Conservation (phyloP, 768 basidiomycete species). For the Hydnomerulius pinastri region DNA sequence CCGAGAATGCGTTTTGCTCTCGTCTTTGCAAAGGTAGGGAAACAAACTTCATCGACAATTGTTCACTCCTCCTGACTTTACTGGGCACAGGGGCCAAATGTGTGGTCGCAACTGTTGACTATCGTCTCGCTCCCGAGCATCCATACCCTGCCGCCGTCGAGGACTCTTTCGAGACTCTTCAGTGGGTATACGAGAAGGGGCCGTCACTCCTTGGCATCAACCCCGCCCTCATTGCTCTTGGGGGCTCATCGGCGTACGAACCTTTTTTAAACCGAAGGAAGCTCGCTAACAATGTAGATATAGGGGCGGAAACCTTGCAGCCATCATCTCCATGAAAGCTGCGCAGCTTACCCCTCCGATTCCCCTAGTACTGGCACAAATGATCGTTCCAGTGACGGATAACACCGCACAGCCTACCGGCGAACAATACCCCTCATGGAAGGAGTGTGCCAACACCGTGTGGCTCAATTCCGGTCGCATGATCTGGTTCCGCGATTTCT, state of each 20-base stretch:
- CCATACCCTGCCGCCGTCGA: constrained; percentile 37
- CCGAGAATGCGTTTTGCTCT: constrained; percentile 59
- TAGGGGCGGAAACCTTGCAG: constrained; percentile 74
- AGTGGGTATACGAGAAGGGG: constrained; percentile 42
- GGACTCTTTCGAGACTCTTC: constrained; percentile 38
- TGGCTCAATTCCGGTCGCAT: constrained; percentile 66
- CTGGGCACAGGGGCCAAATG: constrained; percentile 30
- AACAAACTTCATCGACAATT: too few relatives aligned
- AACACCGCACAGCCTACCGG: constrained; percentile 58
- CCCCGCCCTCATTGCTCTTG: constrained; percentile 57
- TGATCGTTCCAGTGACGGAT: constrained; percentile 76
- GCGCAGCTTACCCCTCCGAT: constrained; percentile 48
- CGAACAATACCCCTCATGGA: constrained; percentile 51
- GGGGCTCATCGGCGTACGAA: constrained; percentile 69
- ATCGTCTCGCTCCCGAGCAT: constrained; percentile 36
- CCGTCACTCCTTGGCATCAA: constrained; percentile 49
- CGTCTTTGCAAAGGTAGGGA: constrained; percentile 29
- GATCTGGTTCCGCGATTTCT: constrained; percentile 73
- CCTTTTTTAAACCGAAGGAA: background rate
- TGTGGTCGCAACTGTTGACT: constrained; percentile 34
- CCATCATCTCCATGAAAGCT: constrained; percentile 68
- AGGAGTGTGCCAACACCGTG: constrained; percentile 57
- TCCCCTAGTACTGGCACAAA: constrained; percentile 59
- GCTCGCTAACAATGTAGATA: constrained; percentile 1
- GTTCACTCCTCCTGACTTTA: background rate